Evolutionary conservation across 495 filamentous ascomycete genomes (phyloP).

Genomic region (Xylaria castorea): DNA sequence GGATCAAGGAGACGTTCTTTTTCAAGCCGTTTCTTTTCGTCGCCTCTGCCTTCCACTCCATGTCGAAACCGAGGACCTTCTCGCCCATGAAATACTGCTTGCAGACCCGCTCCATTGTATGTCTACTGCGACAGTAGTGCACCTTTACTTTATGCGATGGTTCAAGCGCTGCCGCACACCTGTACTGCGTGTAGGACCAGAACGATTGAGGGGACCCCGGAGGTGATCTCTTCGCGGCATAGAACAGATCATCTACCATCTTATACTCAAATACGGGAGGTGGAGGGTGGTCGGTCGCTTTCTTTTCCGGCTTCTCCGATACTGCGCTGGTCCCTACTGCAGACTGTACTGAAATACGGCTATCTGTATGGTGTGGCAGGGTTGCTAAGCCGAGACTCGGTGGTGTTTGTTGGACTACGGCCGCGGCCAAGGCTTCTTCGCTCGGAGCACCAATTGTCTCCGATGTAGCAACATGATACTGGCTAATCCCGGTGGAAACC

Average conservation of each 20-base stretch:
- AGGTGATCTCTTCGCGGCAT: constrained; percentile 48
- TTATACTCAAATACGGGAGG: constrained; percentile 49
- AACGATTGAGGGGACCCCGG: constrained; percentile 54
- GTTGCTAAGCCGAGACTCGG: too few species aligned
- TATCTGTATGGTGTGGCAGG: background rate
- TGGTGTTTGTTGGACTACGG: background rate
- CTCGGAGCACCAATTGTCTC: background rate
- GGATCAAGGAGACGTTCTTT: constrained; percentile 76
- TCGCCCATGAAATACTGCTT: constrained; percentile 72
- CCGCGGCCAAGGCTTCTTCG: background rate
- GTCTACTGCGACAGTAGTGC: constrained; percentile 75
- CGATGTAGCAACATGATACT: constrained; percentile 10
- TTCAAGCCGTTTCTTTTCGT: constrained; percentile 54
- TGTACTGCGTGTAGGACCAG: constrained; percentile 75
- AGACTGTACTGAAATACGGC: background rate
- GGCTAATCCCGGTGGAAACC: background rate
- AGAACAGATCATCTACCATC: constrained; percentile 53
- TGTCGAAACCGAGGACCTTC: constrained; percentile 78
- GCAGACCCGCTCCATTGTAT: constrained; percentile 68
- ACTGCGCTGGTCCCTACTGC: background rate
- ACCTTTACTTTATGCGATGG: constrained; percentile 59
- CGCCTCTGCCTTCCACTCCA: constrained; percentile 77
- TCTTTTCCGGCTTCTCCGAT: background rate
- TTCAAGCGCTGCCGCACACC: constrained; percentile 48
- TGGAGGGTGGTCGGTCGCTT: constrained; percentile 36